A percentile compares a stretch with the other conserved stretches of the same genome.
These are phyloP conservation scores for Colletotrichum lindemuthianum DNA, from an alignment of 2,329 filamentous ascomycete species.

Conservation along the genomic window DNA sequence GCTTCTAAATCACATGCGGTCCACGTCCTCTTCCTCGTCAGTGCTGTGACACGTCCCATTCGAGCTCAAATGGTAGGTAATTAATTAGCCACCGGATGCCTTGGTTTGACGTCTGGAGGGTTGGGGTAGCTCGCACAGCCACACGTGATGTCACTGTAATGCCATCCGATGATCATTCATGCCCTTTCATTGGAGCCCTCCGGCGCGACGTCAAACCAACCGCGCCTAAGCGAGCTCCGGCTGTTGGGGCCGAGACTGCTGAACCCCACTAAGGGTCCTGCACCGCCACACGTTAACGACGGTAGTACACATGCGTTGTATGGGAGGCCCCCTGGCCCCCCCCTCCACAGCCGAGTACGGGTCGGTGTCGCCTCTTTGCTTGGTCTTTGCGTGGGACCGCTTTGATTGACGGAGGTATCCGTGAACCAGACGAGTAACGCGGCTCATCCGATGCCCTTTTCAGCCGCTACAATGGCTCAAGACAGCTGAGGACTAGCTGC, in stretches of 20 bases:
- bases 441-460: conserved; percentile 14
- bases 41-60: conserved; percentile 15
- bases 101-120: conserved; percentile 10
- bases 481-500: conserved; percentile 13
- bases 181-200: conserved; percentile 33
- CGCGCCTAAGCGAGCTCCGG: conserved; percentile 28
- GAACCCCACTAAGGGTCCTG: conserved; percentile 10
- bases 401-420: neutral
- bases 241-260: conserved; percentile 15
- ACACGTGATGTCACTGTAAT: conserved; percentile 36
- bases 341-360: too few species aligned
- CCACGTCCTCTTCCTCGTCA: too few species aligned
- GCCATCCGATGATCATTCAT: conserved; percentile 23
- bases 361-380: conserved; percentile 9
- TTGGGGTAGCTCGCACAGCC: conserved; percentile 36
- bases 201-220: conserved; percentile 18
- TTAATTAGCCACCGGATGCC: conserved; percentile 26
- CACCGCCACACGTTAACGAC: conserved; percentile 36
- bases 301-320: too few species aligned
- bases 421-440: too few species aligned
- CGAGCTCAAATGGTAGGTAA: conserved; percentile 19
- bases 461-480: conserved; percentile 5
- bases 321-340: conserved; percentile 30
- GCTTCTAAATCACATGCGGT: conserved; percentile 33
- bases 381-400: neutral